Conservation (phyloP, 169 alveolate species). For the Eimeria necatrix region DNA sequence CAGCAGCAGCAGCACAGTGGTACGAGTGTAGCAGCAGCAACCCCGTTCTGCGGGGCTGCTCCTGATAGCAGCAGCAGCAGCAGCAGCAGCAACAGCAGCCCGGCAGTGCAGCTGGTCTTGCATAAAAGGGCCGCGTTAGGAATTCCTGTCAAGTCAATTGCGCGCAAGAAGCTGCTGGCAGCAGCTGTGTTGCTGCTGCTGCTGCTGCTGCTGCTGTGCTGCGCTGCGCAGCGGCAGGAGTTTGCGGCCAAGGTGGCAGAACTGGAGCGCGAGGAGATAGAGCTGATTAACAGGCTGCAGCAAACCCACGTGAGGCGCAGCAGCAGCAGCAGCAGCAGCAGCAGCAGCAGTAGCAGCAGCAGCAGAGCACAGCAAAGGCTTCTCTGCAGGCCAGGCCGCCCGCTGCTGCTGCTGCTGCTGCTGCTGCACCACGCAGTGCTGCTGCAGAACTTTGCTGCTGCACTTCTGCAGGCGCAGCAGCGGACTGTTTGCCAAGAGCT, state of each 20-base stretch:
- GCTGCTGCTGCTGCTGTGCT: background rate
- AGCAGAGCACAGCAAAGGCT: background rate
- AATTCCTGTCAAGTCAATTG: too few species aligned
- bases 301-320: conserved; percentile 75
- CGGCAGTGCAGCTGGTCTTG: too few species aligned
- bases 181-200: background rate
- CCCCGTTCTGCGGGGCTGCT: too few species aligned
- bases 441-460: background rate
- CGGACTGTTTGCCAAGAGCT: conserved; percentile 58
- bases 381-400: background rate
- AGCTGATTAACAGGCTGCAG: conserved; percentile 82
- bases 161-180: too few species aligned
- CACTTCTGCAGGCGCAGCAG: conserved; percentile 29
- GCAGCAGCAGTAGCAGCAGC: background rate
- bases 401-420: background rate
- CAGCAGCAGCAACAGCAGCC: too few species aligned
- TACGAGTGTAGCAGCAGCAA: too few species aligned
- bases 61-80: too few species aligned
- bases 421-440: background rate
- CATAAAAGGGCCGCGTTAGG: too few species aligned
- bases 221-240: conserved; percentile 58
- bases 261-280: conserved; percentile 84
- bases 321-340: background rate
- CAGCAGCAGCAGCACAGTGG: too few species aligned
- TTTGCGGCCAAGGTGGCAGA: conserved; percentile 77